Percentiles rank a stretch among this genome's conserved stretches.
Conservation (phyloP, 176 grass and related monocot species). For the Eragrostis nindensis region DNA sequence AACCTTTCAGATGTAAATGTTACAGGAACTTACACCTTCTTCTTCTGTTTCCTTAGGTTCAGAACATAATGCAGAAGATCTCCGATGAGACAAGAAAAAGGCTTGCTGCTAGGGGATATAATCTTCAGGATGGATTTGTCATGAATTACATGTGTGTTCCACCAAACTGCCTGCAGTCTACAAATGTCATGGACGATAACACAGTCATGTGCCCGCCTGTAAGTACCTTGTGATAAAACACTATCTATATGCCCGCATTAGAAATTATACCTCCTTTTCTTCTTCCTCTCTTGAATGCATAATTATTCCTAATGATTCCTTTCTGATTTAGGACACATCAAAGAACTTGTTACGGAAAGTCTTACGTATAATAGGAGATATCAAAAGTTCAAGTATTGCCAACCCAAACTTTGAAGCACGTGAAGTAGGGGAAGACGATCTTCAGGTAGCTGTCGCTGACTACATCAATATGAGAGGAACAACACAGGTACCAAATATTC, state of each 20-base stretch:
- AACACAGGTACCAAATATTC: conserved; percentile 47
- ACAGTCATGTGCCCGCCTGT: conserved; percentile 46
- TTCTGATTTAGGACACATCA: conserved; percentile 46
- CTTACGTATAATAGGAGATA: conserved; percentile 43
- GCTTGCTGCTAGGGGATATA: conserved; percentile 60
- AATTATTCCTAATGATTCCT: background rate
- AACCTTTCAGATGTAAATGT: background rate
- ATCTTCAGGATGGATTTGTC: conserved; percentile 63
- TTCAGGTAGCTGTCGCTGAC: conserved; percentile 49
- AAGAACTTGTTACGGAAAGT: conserved; percentile 52
- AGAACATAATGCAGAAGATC: conserved; percentile 60
- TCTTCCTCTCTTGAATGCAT: background rate
- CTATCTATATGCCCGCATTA: background rate
- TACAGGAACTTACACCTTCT: conserved; percentile 17
- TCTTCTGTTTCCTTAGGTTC: conserved; percentile 51
- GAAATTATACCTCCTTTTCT: background rate
- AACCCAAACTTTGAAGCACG: conserved; percentile 46
- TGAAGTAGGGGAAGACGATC: conserved; percentile 51
- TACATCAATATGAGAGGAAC: conserved; percentile 63
- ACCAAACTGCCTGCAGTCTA: conserved; percentile 59
- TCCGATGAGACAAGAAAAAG: conserved; percentile 44
- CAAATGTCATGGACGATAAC: conserved; percentile 54
- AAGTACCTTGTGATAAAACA: conserved; percentile 35
- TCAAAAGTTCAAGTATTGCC: conserved; percentile 56
- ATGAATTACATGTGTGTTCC: conserved; percentile 56